Percentiles rank a stretch among this genome's conserved stretches.
Evolutionary conservation across 2,329 filamentous ascomycete genomes (phyloP).

Genomic region (Thielaviopsis musarum): DNA sequence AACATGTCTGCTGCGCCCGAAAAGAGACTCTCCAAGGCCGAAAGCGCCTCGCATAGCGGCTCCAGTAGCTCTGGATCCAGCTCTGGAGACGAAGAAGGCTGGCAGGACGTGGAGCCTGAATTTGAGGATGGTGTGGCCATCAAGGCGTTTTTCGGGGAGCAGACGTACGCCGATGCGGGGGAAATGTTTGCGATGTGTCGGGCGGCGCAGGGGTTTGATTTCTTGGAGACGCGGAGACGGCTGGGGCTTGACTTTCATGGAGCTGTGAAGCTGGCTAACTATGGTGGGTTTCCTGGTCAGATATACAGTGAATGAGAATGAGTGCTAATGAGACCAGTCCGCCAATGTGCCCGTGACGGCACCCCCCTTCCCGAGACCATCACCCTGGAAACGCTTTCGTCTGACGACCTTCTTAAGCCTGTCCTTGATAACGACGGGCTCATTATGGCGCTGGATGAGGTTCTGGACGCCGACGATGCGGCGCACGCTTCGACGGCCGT

Average conservation of each 20-base stretch:
- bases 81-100: conserved; percentile 28
- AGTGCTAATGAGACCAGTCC: conserved; percentile 22
- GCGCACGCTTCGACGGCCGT: conserved; percentile 11
- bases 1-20: conserved; percentile 5
- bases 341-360: conserved; percentile 28
- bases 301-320: background rate
- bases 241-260: conserved; percentile 55
- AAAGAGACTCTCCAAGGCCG: conserved; percentile 2
- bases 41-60: conserved; percentile 6
- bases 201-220: conserved; percentile 48
- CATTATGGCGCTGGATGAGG: conserved; percentile 71
- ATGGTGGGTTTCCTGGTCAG: conserved; percentile 21
- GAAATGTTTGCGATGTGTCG: conserved; percentile 55
- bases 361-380: conserved; percentile 38
- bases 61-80: conserved; percentile 10
- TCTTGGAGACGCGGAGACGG: conserved; percentile 39
- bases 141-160: conserved; percentile 50
- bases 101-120: conserved; percentile 42
- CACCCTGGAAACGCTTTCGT: conserved; percentile 44
- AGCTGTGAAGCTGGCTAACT: conserved; percentile 60
- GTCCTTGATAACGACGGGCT: conserved; percentile 79
- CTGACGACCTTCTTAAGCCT: conserved; percentile 69
- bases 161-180: conserved; percentile 44
- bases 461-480: conserved; percentile 33
- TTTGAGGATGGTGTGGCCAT: conserved; percentile 43